These are phyloP conservation scores for Fennellomyces sp. DNA, from an alignment of 371 early-diverging fungal genomes.

Conservation along the genomic window DNA sequence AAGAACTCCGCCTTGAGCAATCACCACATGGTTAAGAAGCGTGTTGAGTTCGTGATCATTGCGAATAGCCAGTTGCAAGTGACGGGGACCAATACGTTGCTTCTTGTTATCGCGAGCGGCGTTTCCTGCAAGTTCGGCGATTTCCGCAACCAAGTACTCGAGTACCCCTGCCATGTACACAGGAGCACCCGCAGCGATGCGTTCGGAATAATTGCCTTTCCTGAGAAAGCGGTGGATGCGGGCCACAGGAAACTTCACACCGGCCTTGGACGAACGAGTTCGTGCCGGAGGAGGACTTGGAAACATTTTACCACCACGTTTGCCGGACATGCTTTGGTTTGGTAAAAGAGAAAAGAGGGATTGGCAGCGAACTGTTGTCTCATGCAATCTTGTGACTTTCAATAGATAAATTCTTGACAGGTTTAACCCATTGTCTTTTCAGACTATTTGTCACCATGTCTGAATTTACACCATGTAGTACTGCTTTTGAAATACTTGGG, in stretches of 20 bases:
- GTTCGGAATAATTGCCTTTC: slow-evolving; percentile 94
- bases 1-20: slow-evolving; percentile 87
- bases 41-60: slow-evolving; percentile 97
- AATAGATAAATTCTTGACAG: too few species aligned
- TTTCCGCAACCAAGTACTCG: slow-evolving; percentile 96
- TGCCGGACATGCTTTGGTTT: too few species aligned
- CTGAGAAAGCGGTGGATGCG: slow-evolving; percentile 94
- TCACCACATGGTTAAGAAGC: slow-evolving; percentile 87
- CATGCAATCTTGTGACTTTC: too few species aligned
- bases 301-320: too few species aligned
- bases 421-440: too few species aligned
- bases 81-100: slow-evolving; percentile 91
- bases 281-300: slow-evolving; percentile 25
- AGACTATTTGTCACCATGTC: too few species aligned
- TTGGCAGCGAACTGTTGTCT: too few species aligned
- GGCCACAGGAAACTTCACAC: slow-evolving; percentile 95
- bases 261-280: slow-evolving; percentile 82
- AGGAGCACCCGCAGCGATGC: slow-evolving; percentile 93
- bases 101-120: slow-evolving; percentile 97
- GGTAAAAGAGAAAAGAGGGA: too few species aligned
- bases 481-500: too few species aligned
- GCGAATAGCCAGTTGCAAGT: slow-evolving; percentile 90
- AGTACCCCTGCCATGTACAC: slow-evolving; percentile 95
- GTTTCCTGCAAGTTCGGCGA: slow-evolving; percentile 95
- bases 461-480: too few species aligned